Percentiles rank a stretch among this genome's conserved stretches.
Conservation (phyloP, 257 asterid genomes). For the Plectranthus barbatus region DNA sequence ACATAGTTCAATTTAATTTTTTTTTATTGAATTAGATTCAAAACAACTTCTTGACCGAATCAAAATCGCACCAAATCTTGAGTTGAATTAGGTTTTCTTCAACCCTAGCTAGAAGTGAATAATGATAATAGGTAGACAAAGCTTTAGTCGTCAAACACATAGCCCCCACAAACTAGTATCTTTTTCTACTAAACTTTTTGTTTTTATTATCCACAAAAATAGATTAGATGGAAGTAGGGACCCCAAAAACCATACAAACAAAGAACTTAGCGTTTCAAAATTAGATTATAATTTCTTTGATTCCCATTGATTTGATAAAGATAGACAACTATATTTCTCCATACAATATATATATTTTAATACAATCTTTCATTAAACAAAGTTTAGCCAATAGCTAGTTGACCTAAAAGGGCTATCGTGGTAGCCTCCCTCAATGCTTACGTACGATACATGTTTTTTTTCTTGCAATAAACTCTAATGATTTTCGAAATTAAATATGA, state of each 20-base stretch:
- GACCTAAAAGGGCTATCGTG: conserved; percentile 31
- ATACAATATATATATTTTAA: background rate
- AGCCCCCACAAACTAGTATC: no score
- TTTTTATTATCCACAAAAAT: background rate
- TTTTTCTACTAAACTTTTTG: no score
- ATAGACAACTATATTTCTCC: background rate
- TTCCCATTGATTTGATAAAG: background rate
- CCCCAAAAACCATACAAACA: background rate
- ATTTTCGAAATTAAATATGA: conserved; percentile 6
- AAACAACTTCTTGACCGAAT: no score
- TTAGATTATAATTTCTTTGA: conserved; percentile 1
- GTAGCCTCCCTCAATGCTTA: conserved; percentile 1
- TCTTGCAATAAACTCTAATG: background rate
- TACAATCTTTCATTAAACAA: background rate
- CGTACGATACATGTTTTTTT: conserved; percentile 15
- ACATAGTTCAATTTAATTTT: no score
- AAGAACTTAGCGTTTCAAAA: background rate
- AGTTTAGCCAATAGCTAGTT: conserved; percentile 13
- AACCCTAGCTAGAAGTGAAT: no score
- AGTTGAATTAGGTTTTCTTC: no score
- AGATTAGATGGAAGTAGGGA: conserved; percentile 10
- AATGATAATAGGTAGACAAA: no score
- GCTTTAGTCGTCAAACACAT: no score
- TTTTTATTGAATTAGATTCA: no score
- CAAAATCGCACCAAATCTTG: no score